Conservation (phyloP, 768 basidiomycete genomes). For the Naematelia encephala region DNA sequence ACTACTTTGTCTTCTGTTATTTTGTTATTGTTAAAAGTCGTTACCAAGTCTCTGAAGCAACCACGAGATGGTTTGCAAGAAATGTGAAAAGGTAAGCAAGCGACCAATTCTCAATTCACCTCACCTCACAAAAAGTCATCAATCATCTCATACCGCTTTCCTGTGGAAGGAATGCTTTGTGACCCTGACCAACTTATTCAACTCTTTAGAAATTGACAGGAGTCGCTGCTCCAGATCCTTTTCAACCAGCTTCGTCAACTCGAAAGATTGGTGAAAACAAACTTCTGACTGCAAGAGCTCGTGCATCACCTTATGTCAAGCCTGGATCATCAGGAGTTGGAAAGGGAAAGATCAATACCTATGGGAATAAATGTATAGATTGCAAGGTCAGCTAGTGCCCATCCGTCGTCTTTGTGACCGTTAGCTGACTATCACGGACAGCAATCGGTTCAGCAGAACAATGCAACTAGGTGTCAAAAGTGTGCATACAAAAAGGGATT, state of each 20-base stretch:
- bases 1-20: neutral
- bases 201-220: constrained; percentile 48
- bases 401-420: neutral
- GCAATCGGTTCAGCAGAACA: constrained; percentile 40
- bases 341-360: constrained; percentile 30
- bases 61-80: constrained; percentile 50
- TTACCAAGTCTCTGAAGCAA: neutral
- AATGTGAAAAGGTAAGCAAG: constrained; percentile 48
- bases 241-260: constrained; percentile 43
- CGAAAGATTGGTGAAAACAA: constrained; percentile 52
- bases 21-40: neutral
- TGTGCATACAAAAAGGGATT: constrained; percentile 51
- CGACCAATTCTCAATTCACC: neutral
- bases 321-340: constrained; percentile 15
- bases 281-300: constrained; percentile 41
- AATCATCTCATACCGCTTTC: too few relatives aligned
- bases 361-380: constrained; percentile 49
- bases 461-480: constrained; percentile 48
- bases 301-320: constrained; percentile 38
- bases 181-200: too few relatives aligned
- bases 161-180: too few relatives aligned
- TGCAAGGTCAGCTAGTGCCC: constrained; percentile 41
- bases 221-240: constrained; percentile 50
- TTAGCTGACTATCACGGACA: constrained; percentile 8
- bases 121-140: neutral